These are phyloP conservation scores for Entoloma clypeatum DNA, from an alignment of 1,284 basidiomycete species.

Conservation along the genomic window DNA sequence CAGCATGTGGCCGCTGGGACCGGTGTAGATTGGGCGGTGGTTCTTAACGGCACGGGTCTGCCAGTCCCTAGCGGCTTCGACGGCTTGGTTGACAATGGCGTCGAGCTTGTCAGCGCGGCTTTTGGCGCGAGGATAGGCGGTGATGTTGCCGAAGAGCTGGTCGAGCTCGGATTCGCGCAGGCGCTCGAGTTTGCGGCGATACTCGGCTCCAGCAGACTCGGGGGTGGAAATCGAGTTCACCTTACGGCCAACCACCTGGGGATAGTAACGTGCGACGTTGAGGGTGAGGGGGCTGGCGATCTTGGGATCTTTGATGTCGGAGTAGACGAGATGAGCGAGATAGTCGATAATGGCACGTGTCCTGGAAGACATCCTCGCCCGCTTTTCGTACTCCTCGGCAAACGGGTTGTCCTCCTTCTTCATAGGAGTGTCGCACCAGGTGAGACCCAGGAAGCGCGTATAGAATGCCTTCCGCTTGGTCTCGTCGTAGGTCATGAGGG, in stretches of 20 bases:
- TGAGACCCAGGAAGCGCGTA: background rate
- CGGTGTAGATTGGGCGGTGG: background rate
- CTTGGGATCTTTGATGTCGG: background rate
- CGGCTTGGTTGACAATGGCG: background rate
- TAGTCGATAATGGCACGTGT: background rate
- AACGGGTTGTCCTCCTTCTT: background rate
- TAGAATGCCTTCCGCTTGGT: background rate
- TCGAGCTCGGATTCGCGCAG: constrained; percentile 1
- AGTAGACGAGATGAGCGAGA: background rate
- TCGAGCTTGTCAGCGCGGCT: background rate
- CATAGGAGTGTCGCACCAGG: background rate
- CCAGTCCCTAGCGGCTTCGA: constrained; percentile 1
- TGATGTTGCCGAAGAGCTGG: constrained; percentile 1
- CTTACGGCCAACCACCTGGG: background rate
- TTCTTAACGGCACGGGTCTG: background rate
- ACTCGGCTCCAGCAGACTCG: background rate
- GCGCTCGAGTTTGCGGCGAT: background rate
- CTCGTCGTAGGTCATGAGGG: background rate
- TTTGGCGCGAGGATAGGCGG: background rate
- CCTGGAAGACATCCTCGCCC: background rate
- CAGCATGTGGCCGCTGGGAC: too few relatives aligned
- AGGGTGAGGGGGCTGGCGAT: background rate
- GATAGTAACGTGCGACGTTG: background rate
- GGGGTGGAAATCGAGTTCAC: background rate
- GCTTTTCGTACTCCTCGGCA: background rate